A percentile compares a stretch with the other conserved stretches of the same genome.
Evolutionary conservation across 495 filamentous ascomycete species (phyloP).

Genomic region (Chlorociboria aeruginascens): DNA sequence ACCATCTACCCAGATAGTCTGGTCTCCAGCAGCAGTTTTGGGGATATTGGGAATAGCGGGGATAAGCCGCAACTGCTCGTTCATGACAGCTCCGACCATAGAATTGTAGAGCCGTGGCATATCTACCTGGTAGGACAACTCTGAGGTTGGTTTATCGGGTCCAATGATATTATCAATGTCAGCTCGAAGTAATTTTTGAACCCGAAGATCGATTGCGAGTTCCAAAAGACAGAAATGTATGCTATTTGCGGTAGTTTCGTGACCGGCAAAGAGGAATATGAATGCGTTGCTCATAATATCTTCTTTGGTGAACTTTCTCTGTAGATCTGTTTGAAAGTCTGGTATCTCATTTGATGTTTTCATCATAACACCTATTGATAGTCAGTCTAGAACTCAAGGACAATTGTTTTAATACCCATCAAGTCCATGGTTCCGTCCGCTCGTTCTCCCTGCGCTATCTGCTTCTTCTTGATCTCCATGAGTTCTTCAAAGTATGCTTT

Average conservation of each 20-base stretch:
- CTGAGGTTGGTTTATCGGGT: slow-evolving; percentile 27
- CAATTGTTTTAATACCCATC: not conserved
- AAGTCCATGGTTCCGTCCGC: slow-evolving; percentile 11
- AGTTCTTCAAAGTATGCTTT: slow-evolving; percentile 13
- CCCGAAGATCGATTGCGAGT: slow-evolving; percentile 44
- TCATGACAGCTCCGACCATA: slow-evolving; percentile 55
- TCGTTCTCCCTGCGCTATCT: slow-evolving; percentile 2
- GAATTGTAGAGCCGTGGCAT: slow-evolving; percentile 31
- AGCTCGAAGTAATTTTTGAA: slow-evolving; percentile 46
- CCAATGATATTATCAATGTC: slow-evolving; percentile 48
- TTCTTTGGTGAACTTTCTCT: slow-evolving; percentile 4
- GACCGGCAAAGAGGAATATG: slow-evolving; percentile 58
- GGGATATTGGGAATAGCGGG: slow-evolving; percentile 50
- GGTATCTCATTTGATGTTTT: slow-evolving; percentile 6
- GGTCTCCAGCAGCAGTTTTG: slow-evolving; percentile 39
- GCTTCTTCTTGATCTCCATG: slow-evolving; percentile 4
- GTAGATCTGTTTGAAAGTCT: not conserved
- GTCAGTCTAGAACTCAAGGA: not conserved
- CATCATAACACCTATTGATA: slow-evolving; percentile 3
- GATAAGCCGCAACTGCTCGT: slow-evolving; percentile 52
- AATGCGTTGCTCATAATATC: slow-evolving; percentile 64
- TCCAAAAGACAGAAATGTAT: slow-evolving; percentile 43
- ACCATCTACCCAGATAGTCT: slow-evolving; percentile 40
- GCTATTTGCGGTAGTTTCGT: slow-evolving; percentile 60
- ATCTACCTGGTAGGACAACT: slow-evolving; percentile 49